phyloP scores from a whole-genome alignment of 495 filamentous ascomycete genomes.

The Saxophila tyrrhenica region DNA sequence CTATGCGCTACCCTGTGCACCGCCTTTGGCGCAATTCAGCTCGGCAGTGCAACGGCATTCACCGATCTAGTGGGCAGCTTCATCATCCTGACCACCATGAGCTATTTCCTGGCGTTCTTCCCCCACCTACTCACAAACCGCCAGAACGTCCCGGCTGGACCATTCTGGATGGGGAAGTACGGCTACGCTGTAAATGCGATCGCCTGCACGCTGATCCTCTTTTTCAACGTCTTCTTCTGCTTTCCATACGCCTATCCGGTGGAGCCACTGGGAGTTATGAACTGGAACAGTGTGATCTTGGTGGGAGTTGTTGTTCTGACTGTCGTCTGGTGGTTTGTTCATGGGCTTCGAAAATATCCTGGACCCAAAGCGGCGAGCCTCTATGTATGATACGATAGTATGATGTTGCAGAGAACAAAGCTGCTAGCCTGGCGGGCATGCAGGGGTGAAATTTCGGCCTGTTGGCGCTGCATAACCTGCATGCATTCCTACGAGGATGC shows the following conservation, averaged over 20 bases:
- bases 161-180: constrained; percentile 52
- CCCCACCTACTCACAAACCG: constrained; percentile 59
- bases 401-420: too few species aligned
- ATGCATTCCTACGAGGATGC: too few species aligned
- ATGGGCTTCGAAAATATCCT: constrained; percentile 43
- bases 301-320: constrained; percentile 30
- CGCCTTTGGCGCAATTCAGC: constrained; percentile 60
- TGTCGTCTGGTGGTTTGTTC: constrained; percentile 54
- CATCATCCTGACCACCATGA: constrained; percentile 59
- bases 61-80: constrained; percentile 63
- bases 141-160: constrained; percentile 50
- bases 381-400: background rate
- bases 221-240: constrained; percentile 64
- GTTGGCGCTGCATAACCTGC: too few species aligned
- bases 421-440: too few species aligned
- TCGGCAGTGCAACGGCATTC: constrained; percentile 65
- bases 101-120: constrained; percentile 65
- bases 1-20: constrained; percentile 51
- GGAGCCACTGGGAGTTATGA: constrained; percentile 20
- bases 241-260: constrained; percentile 39
- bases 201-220: constrained; percentile 51
- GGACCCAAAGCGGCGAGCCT: constrained; percentile 41
- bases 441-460: too few species aligned
- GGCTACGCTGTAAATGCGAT: constrained; percentile 51
- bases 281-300: constrained; percentile 34